These are phyloP conservation scores for Tilletiopsis washingtonensis DNA, from an alignment of 1,284 basidiomycete genomes.

Conservation along the genomic window DNA sequence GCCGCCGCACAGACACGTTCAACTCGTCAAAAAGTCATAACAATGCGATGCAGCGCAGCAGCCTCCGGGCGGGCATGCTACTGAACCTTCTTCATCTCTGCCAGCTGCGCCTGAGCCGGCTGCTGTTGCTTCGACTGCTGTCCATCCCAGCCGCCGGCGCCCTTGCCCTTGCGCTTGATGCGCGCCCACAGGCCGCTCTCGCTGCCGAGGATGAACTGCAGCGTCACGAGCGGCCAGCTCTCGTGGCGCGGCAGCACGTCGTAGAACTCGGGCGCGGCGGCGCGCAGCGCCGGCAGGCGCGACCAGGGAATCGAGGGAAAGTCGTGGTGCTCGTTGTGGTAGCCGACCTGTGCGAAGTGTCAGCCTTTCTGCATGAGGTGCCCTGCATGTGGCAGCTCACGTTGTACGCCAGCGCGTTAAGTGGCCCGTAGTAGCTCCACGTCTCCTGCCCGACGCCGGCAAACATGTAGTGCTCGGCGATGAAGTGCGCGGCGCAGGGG, in stretches of 20 bases:
- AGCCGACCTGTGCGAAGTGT: slow-evolving; percentile 63
- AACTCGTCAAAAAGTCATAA: too few species aligned
- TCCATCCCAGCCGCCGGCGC: too few species aligned
- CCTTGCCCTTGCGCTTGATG: slow-evolving; percentile 21
- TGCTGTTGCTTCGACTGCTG: too few species aligned
- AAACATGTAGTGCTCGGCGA: slow-evolving; percentile 62
- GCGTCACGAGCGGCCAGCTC: slow-evolving; percentile 88
- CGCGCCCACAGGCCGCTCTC: slow-evolving; percentile 38
- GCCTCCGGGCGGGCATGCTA: too few species aligned
- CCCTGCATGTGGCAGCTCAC: slow-evolving; percentile 51
- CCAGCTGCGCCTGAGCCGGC: too few species aligned
- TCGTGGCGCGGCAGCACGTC: slow-evolving; percentile 76
- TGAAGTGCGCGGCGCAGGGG: slow-evolving; percentile 93
- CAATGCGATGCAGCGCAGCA: too few species aligned
- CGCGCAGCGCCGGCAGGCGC: slow-evolving; percentile 71
- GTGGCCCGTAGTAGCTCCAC: slow-evolving; percentile 87
- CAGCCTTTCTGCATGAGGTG: not conserved
- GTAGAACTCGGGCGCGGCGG: slow-evolving; percentile 86
- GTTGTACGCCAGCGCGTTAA: slow-evolving; percentile 91
- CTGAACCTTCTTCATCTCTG: too few species aligned
- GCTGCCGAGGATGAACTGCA: slow-evolving; percentile 75
- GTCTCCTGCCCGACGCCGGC: slow-evolving; percentile 66
- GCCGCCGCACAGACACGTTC: too few species aligned
- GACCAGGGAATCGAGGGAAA: slow-evolving; percentile 96
- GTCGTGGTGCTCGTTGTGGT: slow-evolving; percentile 98